These are phyloP conservation scores for Beta vulgaris DNA, from an alignment of 148 eudicot species.

Conservation along the genomic window DNA sequence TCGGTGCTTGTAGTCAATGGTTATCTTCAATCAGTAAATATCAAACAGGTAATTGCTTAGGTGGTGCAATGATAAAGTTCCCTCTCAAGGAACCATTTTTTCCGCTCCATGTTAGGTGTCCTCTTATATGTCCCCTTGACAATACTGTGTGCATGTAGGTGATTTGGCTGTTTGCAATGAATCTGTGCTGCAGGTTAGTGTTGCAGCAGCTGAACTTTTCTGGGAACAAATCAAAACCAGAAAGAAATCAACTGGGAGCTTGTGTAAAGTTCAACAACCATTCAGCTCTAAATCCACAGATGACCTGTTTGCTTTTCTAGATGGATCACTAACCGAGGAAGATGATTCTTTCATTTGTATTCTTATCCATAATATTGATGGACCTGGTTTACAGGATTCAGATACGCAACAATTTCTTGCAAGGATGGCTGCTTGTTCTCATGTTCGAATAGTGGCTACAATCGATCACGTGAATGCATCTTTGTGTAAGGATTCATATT, in stretches of 20 bases:
- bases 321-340: constrained; percentile 48
- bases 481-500: constrained; percentile 53
- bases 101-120: background rate
- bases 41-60: constrained; percentile 63
- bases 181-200: constrained; percentile 43
- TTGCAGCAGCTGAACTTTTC: constrained; percentile 69
- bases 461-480: constrained; percentile 91
- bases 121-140: background rate
- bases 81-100: background rate
- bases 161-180: constrained; percentile 8
- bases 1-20: constrained; percentile 83
- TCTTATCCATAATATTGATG: constrained; percentile 85
- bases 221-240: constrained; percentile 67
- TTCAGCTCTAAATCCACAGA: constrained; percentile 59
- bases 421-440: constrained; percentile 75
- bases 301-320: constrained; percentile 68
- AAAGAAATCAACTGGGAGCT: constrained; percentile 40
- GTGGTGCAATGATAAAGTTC: constrained; percentile 8
- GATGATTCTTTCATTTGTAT: constrained; percentile 57
- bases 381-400: constrained; percentile 83
- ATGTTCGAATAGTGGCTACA: constrained; percentile 76
- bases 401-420: constrained; percentile 84
- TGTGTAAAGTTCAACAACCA: constrained; percentile 48
- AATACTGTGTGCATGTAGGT: background rate
- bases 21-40: constrained; percentile 84